Percentiles rank a stretch among this genome's conserved stretches.
These are phyloP conservation scores for Penicilliopsis zonata DNA, from an alignment of 495 filamentous ascomycete genomes.

Conservation along the genomic window DNA sequence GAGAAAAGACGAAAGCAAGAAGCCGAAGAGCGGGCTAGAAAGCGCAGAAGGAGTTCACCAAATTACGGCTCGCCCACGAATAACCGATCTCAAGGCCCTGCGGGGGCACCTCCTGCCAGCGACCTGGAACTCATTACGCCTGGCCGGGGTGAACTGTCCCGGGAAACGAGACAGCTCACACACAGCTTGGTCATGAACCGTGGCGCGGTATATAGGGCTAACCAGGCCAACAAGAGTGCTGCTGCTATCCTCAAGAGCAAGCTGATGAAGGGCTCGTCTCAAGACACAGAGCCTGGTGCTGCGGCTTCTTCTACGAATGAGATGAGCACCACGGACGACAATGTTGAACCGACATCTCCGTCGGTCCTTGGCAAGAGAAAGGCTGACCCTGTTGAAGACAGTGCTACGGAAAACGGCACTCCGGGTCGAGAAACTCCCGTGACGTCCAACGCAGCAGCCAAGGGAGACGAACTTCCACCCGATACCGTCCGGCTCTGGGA, in stretches of 20 bases:
- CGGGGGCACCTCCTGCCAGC: conserved; percentile 17
- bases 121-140: conserved; percentile 49
- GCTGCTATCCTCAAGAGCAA: conserved; percentile 80
- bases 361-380: conserved; percentile 50
- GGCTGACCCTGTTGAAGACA: conserved; percentile 47
- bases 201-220: conserved; percentile 59
- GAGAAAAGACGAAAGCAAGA: conserved; percentile 68
- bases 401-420: conserved; percentile 42
- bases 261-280: conserved; percentile 40
- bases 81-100: conserved; percentile 17
- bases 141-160: conserved; percentile 42
- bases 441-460: conserved; percentile 21
- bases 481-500: conserved; percentile 93
- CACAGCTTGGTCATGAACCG: conserved; percentile 84
- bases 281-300: conserved; percentile 10
- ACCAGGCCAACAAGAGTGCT: conserved; percentile 86
- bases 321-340: conserved; percentile 11
- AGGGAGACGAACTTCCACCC: conserved; percentile 48
- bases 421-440: conserved; percentile 42
- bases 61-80: conserved; percentile 20
- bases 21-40: conserved; percentile 33
- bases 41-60: conserved; percentile 34
- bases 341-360: conserved; percentile 19
- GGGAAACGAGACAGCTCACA: conserved; percentile 53
- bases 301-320: conserved; percentile 6